Percentiles rank a stretch among this genome's conserved stretches.
Evolutionary conservation across 345 rosid species (phyloP).

Genomic region (Sonneratia alba): DNA sequence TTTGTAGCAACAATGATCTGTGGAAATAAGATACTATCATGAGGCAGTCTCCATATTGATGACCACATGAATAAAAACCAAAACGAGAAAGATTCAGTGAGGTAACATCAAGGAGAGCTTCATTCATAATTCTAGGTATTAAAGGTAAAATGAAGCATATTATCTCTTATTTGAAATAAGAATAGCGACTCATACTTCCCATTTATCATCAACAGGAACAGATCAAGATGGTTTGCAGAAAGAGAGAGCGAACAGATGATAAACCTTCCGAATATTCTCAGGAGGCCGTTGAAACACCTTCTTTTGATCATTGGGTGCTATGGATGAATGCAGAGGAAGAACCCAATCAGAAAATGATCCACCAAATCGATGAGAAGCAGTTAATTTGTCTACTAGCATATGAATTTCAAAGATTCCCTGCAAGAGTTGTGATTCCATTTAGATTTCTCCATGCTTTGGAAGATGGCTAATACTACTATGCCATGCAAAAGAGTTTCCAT

Average conservation of each 20-base stretch:
- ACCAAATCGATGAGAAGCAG: slow-evolving; percentile 74
- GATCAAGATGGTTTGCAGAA: neutral
- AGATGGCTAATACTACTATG: neutral
- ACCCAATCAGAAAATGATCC: slow-evolving; percentile 79
- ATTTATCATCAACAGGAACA: neutral
- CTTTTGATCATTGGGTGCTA: slow-evolving; percentile 64
- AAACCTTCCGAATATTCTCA: slow-evolving; percentile 62
- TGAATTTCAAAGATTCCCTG: slow-evolving; percentile 83
- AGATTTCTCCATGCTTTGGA: neutral
- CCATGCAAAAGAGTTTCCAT: slow-evolving; percentile 6
- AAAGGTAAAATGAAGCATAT: neutral
- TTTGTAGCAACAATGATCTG: slow-evolving; percentile 89
- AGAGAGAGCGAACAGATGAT: neutral
- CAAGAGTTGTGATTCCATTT: slow-evolving; percentile 4
- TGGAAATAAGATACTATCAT: slow-evolving; percentile 9
- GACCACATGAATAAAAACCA: neutral
- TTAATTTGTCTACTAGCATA: slow-evolving; percentile 58
- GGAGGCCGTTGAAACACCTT: slow-evolving; percentile 74
- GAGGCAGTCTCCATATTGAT: neutral
- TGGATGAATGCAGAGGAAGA: slow-evolving; percentile 81
- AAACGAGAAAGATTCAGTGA: neutral
- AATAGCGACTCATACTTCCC: neutral
- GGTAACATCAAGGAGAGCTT: neutral
- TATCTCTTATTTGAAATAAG: neutral
- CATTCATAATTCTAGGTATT: neutral